phyloP scores from a whole-genome alignment of 176 grass and related monocot genomes.

The Triticum dicoccoides region DNA sequence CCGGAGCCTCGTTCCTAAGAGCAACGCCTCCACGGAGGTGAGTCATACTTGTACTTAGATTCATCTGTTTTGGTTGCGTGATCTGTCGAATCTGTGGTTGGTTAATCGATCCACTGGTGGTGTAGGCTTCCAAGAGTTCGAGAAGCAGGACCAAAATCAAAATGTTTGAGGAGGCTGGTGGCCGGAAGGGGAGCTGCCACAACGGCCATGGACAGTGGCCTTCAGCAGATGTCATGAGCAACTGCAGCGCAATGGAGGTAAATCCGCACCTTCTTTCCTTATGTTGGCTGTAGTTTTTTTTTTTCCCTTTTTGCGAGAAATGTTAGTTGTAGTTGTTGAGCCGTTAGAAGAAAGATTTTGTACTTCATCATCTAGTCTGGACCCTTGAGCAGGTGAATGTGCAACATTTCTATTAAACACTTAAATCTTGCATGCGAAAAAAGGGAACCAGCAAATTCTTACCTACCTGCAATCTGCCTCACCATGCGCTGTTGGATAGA shows the following conservation, averaged over 20 bases:
- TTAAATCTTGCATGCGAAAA: background rate
- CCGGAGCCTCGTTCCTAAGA: conserved; percentile 28
- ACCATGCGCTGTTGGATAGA: background rate
- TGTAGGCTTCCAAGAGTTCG: conserved; percentile 39
- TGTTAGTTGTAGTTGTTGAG: background rate
- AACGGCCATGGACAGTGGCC: conserved; percentile 3
- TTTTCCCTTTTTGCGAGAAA: no score
- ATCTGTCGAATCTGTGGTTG: background rate
- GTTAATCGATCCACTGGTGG: background rate
- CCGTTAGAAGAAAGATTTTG: background rate
- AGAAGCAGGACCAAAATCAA: conserved; percentile 36
- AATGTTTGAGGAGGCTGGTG: conserved; percentile 34
- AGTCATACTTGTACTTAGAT: background rate
- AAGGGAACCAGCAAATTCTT: background rate
- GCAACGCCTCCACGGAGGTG: conserved; percentile 37
- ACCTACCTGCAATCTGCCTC: background rate
- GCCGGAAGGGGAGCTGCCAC: conserved; percentile 27
- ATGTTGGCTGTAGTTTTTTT: no score
- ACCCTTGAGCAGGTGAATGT: background rate
- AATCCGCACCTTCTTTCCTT: background rate
- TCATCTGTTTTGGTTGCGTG: background rate
- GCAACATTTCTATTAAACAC: no score
- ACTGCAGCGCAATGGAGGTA: conserved; percentile 53
- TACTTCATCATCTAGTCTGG: no score
- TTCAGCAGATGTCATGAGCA: conserved; percentile 32